A percentile compares a stretch with the other conserved stretches of the same genome.
phyloP scores from a whole-genome alignment of 176 grass and related monocot genomes.

The Ananas comosus region DNA sequence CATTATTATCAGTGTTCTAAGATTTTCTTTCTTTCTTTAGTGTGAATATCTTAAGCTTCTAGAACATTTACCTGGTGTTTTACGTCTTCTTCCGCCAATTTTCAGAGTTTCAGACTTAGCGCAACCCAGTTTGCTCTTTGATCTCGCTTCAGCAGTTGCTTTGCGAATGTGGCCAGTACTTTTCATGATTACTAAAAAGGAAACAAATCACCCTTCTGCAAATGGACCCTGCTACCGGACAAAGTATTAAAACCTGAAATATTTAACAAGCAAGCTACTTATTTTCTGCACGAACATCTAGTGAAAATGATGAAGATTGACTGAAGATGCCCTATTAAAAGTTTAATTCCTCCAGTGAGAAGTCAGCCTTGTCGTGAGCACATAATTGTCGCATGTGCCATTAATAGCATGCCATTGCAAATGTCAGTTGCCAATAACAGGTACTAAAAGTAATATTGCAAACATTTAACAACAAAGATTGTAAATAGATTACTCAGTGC shows the following conservation, averaged over 20 bases:
- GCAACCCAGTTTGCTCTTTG: slow-evolving; percentile 29
- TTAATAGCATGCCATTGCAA: too few species aligned
- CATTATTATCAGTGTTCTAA: not conserved
- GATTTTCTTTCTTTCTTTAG: not conserved
- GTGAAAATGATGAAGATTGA: not conserved
- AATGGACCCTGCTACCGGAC: slow-evolving; percentile 1
- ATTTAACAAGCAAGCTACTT: slow-evolving; percentile 1
- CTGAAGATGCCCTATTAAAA: too few species aligned
- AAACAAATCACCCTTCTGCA: slow-evolving; percentile 1
- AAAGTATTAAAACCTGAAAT: slow-evolving; percentile 11
- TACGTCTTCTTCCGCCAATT: slow-evolving; percentile 35
- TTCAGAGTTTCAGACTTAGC: slow-evolving; percentile 47
- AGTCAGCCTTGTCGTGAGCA: too few species aligned
- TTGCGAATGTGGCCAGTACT: slow-evolving; percentile 25
- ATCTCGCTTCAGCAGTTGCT: slow-evolving; percentile 26
- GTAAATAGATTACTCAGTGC: too few species aligned
- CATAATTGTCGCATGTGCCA: too few species aligned
- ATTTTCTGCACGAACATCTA: slow-evolving; percentile 3
- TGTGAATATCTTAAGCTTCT: not conserved
- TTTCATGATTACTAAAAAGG: slow-evolving; percentile 35
- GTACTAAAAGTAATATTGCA: too few species aligned
- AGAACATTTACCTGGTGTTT: slow-evolving; percentile 48
- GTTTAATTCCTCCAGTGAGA: too few species aligned
- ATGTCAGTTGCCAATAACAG: too few species aligned
- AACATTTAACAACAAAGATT: too few species aligned